phyloP scores from a whole-genome alignment of 345 rosid species.

The Clarkia xantiana region DNA sequence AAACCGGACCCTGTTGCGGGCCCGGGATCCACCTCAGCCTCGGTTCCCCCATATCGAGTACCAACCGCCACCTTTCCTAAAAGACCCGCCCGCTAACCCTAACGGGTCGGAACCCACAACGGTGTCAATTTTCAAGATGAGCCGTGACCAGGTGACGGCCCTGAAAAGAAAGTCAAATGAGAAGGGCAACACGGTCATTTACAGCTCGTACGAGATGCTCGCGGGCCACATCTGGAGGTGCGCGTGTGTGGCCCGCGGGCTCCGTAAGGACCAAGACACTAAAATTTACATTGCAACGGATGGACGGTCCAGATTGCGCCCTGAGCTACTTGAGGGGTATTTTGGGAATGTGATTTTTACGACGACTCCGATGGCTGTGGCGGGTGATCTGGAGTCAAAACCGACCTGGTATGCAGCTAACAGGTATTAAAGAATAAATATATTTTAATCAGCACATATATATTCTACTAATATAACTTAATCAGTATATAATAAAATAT shows the following conservation, averaged over 20 bases:
- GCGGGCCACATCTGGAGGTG: conserved; percentile 88
- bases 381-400: conserved; percentile 51
- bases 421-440: too few relatives aligned
- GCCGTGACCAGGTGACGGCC: conserved; percentile 38
- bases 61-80: conserved; percentile 7
- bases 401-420: conserved; percentile 71
- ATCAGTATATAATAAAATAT: too few relatives aligned
- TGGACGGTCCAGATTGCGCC: conserved; percentile 58
- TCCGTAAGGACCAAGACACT: conserved; percentile 45
- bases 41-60: conserved; percentile 62
- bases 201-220: conserved; percentile 71
- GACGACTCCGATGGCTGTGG: conserved; percentile 54
- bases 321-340: conserved; percentile 75
- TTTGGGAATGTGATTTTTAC: conserved; percentile 86
- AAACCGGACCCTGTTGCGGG: conserved; percentile 67
- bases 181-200: conserved; percentile 43
- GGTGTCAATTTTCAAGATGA: conserved; percentile 51
- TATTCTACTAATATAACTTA: too few relatives aligned
- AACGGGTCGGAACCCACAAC: conserved; percentile 20
- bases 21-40: conserved; percentile 75
- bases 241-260: conserved; percentile 57
- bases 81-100: background rate
- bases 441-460: too few relatives aligned
- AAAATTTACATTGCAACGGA: conserved; percentile 80
- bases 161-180: conserved; percentile 65